phyloP scores from a whole-genome alignment of 1,139 yeast genomes.

The Magnusiomyces clavatus region DNA sequence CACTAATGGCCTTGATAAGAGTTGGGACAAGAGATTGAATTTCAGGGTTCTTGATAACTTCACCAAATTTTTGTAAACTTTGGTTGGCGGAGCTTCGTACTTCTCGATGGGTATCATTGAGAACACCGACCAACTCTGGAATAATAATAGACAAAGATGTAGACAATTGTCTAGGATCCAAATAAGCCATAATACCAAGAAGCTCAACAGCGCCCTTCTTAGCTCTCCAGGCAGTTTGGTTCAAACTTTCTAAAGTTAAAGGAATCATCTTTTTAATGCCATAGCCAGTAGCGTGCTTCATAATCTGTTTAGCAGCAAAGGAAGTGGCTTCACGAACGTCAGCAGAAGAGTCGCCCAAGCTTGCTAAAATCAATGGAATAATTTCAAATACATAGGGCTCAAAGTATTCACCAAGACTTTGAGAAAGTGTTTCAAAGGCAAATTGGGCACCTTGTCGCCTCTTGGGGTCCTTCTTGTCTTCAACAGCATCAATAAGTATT shows the following conservation, averaged over 20 bases:
- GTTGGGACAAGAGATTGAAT: slow-evolving; percentile 87
- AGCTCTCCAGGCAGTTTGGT: slow-evolving; percentile 91
- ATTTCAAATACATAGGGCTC: slow-evolving; percentile 93
- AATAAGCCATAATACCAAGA: slow-evolving; percentile 94
- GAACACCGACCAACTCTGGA: slow-evolving; percentile 92
- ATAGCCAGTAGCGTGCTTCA: slow-evolving; percentile 85
- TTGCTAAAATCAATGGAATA: slow-evolving; percentile 69
- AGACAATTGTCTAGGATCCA: slow-evolving; percentile 91
- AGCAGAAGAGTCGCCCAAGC: slow-evolving; percentile 74
- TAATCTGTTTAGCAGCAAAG: slow-evolving; percentile 76
- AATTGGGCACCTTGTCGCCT: slow-evolving; percentile 86
- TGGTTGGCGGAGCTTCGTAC: slow-evolving; percentile 93
- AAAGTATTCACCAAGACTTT: slow-evolving; percentile 62
- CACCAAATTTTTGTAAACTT: slow-evolving; percentile 86
- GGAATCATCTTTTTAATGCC: slow-evolving; percentile 93
- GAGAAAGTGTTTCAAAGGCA: slow-evolving; percentile 79
- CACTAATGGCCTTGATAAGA: slow-evolving; percentile 87
- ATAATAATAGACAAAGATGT: slow-evolving; percentile 81
- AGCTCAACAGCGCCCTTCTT: slow-evolving; percentile 95
- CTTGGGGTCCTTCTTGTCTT: slow-evolving; percentile 67
- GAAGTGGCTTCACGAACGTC: slow-evolving; percentile 90
- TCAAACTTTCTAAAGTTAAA: slow-evolving; percentile 74
- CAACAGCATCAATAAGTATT: slow-evolving; percentile 74
- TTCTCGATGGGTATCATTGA: slow-evolving; percentile 93
- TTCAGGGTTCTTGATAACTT: slow-evolving; percentile 95